A percentile compares a stretch with the other conserved stretches of the same genome.
These are phyloP conservation scores for Grigorovia transvaalensis DNA, from an alignment of 805 yeast species.

Conservation along the genomic window DNA sequence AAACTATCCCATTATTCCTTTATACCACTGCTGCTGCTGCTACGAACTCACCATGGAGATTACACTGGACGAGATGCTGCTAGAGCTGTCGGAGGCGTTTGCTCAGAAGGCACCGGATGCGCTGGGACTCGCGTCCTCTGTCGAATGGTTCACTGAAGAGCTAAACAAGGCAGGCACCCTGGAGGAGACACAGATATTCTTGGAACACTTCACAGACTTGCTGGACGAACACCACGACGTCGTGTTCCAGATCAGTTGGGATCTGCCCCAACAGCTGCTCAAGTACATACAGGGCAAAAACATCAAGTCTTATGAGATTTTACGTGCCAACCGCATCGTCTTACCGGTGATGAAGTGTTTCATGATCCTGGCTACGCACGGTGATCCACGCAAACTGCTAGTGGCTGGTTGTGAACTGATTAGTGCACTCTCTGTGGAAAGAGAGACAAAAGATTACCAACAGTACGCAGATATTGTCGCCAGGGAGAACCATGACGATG, in stretches of 20 bases:
- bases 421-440: slow-evolving; percentile 10
- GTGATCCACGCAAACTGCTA: slow-evolving; percentile 74
- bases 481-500: slow-evolving; percentile 6
- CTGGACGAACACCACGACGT: slow-evolving; percentile 39
- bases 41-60: background rate
- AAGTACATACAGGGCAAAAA: slow-evolving; percentile 36
- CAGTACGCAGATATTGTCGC: slow-evolving; percentile 2
- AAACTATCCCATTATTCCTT: no score
- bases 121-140: slow-evolving; percentile 20
- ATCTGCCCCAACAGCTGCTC: slow-evolving; percentile 61
- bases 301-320: slow-evolving; percentile 26
- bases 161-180: slow-evolving; percentile 11
- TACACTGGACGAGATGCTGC: slow-evolving; percentile 8
- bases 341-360: slow-evolving; percentile 38
- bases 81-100: slow-evolving; percentile 12
- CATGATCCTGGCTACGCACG: slow-evolving; percentile 52
- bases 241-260: slow-evolving; percentile 77
- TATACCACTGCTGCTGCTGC: no score
- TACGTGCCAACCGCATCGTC: slow-evolving; percentile 26
- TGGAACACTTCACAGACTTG: slow-evolving; percentile 36
- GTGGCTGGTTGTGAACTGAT: slow-evolving; percentile 62
- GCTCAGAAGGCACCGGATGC: slow-evolving; percentile 19
- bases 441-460: slow-evolving; percentile 6
- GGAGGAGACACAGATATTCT: slow-evolving; percentile 41
- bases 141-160: slow-evolving; percentile 21